Conservation (phyloP, 2,329 filamentous ascomycete genomes). For the Botrytis galanthina region DNA sequence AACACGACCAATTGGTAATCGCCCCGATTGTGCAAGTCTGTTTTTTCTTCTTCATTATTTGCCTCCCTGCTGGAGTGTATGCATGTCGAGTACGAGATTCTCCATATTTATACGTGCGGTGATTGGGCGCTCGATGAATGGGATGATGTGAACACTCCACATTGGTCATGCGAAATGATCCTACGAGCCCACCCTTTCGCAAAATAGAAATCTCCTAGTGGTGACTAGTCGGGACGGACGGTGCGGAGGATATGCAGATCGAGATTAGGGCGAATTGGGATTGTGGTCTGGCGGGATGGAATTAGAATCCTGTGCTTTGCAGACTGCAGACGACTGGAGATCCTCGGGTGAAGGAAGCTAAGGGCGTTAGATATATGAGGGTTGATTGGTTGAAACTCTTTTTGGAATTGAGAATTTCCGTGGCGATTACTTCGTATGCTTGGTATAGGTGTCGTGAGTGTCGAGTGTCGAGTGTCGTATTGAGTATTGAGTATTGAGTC, state of each 20-base stretch:
- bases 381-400: neutral
- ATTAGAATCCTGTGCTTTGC: neutral
- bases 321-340: neutral
- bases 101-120: neutral
- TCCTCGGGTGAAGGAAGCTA: neutral
- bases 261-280: neutral
- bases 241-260: neutral
- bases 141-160: neutral
- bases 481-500: neutral
- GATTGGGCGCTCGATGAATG: neutral
- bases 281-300: neutral
- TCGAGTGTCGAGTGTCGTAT: too few relatives aligned
- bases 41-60: neutral
- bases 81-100: neutral
- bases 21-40: neutral
- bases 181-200: neutral
- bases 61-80: neutral
- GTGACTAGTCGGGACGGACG: neutral
- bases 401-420: neutral
- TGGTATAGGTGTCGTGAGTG: neutral
- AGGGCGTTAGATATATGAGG: neutral
- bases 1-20: neutral
- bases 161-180: neutral
- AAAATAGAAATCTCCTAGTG: slow-evolving; percentile 1
- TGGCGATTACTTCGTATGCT: neutral